Evolutionary conservation across 169 alveolate species (phyloP), one percentile per base, ranked within the genome.

Genomic region (Plasmodium fragile): DNA sequence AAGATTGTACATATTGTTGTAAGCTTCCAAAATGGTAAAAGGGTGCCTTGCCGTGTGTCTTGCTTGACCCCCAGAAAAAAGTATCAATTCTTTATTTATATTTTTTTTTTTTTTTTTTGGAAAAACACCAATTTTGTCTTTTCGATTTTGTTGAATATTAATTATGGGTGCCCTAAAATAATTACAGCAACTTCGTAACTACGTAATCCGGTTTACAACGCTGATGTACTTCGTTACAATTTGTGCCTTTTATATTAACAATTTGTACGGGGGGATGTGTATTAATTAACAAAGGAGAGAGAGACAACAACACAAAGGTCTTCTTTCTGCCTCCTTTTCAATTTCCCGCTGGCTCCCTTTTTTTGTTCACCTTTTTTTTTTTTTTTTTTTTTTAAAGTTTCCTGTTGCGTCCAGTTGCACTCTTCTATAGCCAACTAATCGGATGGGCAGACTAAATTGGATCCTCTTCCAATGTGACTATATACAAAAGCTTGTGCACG

Each of bases 391-490:
- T 52, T 16, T 80, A 11, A 53, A 78, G 22, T 39, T 78, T 75
- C 49, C 16, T 10, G 7, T 75, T 32, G 65, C 49, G 41, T 75
- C 49, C 3, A 36, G 55, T 43, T 41, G 28, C 70, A 81, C 70
- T 81, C 36, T 30, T 81, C 59, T 81, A 49, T 13, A 81, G 90
- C 22, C 79, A 81, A 25, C 41, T 55, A 36, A 52, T 25, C 70
- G 72, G 90, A 55, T 22, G 32, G 77, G 13, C 41, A 81, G 16
- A 25, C 52, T 6, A 53, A 55, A 81, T 53, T 13, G 41, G 32
- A 5, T 81, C 43, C 79, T 39, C 80, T 81, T 81, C 90, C 90
- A 53, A 81, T 53, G 18, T 52, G 49, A 65, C 75, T 28, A 65
- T 22, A 65, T 65, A 65, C 36, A 65, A 32, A 65, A 25, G 36